Evolutionary conservation across 129 eudicot species (phyloP).

Genomic region (Flaveria robusta): DNA sequence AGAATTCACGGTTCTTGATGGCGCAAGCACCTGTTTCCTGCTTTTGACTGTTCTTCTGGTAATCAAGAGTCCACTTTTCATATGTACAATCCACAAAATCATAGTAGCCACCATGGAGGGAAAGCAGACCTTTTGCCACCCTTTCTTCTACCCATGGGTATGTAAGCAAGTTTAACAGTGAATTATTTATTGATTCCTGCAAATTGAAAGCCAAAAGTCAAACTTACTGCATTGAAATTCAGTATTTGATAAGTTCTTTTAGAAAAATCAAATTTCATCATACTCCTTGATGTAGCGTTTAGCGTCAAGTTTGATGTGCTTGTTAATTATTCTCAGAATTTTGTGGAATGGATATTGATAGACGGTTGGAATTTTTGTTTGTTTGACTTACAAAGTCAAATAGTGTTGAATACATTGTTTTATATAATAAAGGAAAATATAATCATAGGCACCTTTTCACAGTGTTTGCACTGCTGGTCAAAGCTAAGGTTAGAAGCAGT

Average conservation of each 20-base stretch:
- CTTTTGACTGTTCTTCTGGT: conserved; percentile 23
- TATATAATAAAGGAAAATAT: background rate
- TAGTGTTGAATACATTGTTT: background rate
- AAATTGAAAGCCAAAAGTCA: conserved; percentile 23
- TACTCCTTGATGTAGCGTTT: conserved; percentile 1
- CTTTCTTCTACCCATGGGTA: conserved; percentile 95
- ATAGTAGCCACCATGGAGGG: conserved; percentile 95
- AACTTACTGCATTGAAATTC: conserved; percentile 4
- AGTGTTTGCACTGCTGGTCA: conserved; percentile 85
- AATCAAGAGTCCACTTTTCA: conserved; percentile 94
- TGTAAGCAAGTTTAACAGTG: conserved; percentile 72
- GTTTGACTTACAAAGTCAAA: conserved; percentile 8
- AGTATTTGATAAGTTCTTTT: background rate
- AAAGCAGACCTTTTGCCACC: conserved; percentile 63
- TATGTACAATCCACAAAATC: conserved; percentile 82
- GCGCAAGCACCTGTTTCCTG: conserved; percentile 36
- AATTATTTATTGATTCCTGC: conserved; percentile 87
- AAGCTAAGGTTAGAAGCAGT: conserved; percentile 73
- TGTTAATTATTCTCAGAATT: background rate
- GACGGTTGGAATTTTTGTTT: background rate
- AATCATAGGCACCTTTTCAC: conserved; percentile 73
- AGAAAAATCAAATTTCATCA: background rate
- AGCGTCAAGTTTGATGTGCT: conserved; percentile 3
- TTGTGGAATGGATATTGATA: background rate
- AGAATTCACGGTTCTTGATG: conserved; percentile 70